A percentile compares a stretch with the other conserved stretches of the same genome.
phyloP scores from a whole-genome alignment of 352 stramenopile genomes.

The Peronospora belbahrii region DNA sequence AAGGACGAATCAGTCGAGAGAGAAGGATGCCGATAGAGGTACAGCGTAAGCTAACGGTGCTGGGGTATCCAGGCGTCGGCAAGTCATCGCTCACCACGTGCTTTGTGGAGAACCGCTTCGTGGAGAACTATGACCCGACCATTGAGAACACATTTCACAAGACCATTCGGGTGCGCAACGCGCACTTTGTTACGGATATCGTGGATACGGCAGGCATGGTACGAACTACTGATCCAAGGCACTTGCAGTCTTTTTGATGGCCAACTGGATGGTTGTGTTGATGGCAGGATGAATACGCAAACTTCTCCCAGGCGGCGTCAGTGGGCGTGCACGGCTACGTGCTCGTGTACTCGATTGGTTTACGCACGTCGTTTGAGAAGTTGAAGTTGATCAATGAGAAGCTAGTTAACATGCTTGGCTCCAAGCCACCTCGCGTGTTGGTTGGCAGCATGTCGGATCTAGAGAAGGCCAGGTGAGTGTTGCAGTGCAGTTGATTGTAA shows the following conservation, averaged over 20 bases:
- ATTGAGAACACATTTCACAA: constrained; percentile 96
- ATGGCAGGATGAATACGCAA: constrained; percentile 90
- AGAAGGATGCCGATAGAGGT: constrained; percentile 85
- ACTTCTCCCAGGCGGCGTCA: constrained; percentile 92
- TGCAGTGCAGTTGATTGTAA: neutral
- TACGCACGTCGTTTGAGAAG: constrained; percentile 90
- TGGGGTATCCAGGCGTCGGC: constrained; percentile 91
- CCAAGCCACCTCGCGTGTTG: constrained; percentile 89
- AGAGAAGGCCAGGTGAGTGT: constrained; percentile 75
- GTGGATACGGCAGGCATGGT: constrained; percentile 96
- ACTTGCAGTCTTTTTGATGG: neutral
- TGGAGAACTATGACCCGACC: constrained; percentile 92
- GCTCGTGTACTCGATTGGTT: constrained; percentile 92
- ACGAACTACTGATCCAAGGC: neutral
- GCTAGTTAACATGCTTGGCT: constrained; percentile 91
- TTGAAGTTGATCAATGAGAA: constrained; percentile 93
- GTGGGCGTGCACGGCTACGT: constrained; percentile 94
- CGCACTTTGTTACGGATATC: constrained; percentile 95
- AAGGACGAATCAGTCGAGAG: constrained; percentile 3
- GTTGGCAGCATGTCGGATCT: constrained; percentile 94
- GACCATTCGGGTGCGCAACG: constrained; percentile 93
- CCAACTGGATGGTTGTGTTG: constrained; percentile 4
- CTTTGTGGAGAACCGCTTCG: constrained; percentile 91
- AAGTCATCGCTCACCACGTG: constrained; percentile 93
- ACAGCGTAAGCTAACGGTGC: constrained; percentile 92